Conservation (phyloP, 2,329 filamentous ascomycete species). For the Phialocephala subalpina region DNA sequence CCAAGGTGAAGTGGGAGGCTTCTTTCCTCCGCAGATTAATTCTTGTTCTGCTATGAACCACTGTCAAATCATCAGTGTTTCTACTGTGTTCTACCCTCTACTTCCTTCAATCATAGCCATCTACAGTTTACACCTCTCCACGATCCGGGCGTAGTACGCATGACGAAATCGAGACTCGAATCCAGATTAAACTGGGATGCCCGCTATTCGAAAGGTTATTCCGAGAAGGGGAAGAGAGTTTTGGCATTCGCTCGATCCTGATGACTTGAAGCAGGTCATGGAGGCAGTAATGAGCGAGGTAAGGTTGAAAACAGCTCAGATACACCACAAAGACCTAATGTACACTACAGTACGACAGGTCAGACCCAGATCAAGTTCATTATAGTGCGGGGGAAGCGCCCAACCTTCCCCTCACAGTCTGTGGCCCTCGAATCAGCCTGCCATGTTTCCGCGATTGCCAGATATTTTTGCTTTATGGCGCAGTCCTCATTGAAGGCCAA, state of each 20-base stretch:
- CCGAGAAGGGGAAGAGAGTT: slow-evolving; percentile 13
- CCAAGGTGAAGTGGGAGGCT: no score
- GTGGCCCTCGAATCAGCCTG: slow-evolving; percentile 10
- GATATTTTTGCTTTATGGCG: slow-evolving; percentile 25
- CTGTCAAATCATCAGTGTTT: no score
- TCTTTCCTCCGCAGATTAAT: no score
- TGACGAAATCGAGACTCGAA: no score
- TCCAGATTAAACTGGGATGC: slow-evolving; percentile 1
- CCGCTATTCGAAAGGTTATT: slow-evolving; percentile 8
- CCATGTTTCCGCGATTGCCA: slow-evolving; percentile 26
- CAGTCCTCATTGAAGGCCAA: slow-evolving; percentile 19
- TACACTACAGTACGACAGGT: slow-evolving; percentile 9
- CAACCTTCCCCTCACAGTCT: slow-evolving; percentile 9
- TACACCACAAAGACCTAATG: slow-evolving; percentile 5
- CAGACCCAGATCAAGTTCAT: slow-evolving; percentile 10
- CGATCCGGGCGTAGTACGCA: no score
- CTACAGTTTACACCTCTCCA: no score
- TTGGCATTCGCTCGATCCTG: slow-evolving; percentile 13
- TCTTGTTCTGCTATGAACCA: no score
- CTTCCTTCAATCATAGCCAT: no score
- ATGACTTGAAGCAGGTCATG: slow-evolving; percentile 11
- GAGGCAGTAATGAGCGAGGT: slow-evolving; percentile 10
- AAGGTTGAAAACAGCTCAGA: neutral
- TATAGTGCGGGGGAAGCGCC: neutral
- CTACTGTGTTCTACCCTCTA: no score